Evolutionary conservation across 495 filamentous ascomycete genomes (phyloP), one percentile per base, ranked within the genome.

Genomic region (Podospora australis): DNA sequence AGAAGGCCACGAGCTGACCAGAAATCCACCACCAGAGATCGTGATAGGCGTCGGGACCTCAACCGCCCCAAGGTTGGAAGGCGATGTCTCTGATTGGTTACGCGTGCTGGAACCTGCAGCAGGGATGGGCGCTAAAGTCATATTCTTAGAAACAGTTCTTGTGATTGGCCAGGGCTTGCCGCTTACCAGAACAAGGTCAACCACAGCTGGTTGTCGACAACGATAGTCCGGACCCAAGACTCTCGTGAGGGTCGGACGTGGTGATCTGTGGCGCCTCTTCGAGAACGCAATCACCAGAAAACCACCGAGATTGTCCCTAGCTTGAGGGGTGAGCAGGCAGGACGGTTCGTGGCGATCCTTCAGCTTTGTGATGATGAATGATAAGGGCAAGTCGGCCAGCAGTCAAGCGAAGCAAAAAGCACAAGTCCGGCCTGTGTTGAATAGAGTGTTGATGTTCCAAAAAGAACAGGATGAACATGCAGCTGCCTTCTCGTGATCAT

Each of bases 51-150:
- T 50, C 50, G 48, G 49, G 48, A 56, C 46, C 59, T 58, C 57
- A 60, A 61, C 63, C 58, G 63, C 60, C 52, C 44, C 14, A 50
- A 39, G n/a, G 39, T 42, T 26, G 10, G 14, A 32, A 22, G 20
- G 24, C n/a, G 19, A 16, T 26, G 42, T 14, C 35, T 43, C 22
- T 62, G 58, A 66, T 66, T 66, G 63, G 63, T 28, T 20, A 39
- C 43, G 47, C 3, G 16, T 39, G 43, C 52, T 46, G 32, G 55
- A 59, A 44, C 46, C 55, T 57, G 59, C 57, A 52, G 54, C 55
- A 59, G 40, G 32, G 52, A 48, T 64, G 51, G 55, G 63, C 63
- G 63, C 60, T 64, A 59, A 66, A 41, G 48, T 59, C 52, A 53
- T 64, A 66, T 66, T 58, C 52, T 64, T 66, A 66, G 63, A 39